These are phyloP conservation scores for Monosporascus sp. DNA, from an alignment of 2,329 filamentous ascomycete genomes.

Conservation along the genomic window DNA sequence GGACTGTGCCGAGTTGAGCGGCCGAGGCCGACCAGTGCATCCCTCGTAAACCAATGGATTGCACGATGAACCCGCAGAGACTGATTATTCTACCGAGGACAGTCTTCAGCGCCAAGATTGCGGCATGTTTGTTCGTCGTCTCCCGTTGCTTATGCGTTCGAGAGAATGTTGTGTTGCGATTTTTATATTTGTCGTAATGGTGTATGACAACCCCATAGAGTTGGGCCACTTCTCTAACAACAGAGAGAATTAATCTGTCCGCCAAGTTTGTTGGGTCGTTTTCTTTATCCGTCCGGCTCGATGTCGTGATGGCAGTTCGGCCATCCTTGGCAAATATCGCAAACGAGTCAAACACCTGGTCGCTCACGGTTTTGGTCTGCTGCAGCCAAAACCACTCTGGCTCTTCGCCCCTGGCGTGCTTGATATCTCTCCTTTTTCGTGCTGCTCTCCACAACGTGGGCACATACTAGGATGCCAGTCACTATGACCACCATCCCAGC, in stretches of 20 bases:
- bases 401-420: too few species aligned
- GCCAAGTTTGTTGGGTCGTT: too few species aligned
- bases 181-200: too few species aligned
- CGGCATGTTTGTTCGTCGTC: too few species aligned
- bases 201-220: too few species aligned
- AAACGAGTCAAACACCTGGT: constrained; percentile 24
- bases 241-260: too few species aligned
- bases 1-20: constrained; percentile 16
- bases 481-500: constrained; percentile 23
- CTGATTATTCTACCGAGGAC: constrained; percentile 13
- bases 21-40: constrained; percentile 23
- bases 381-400: constrained; percentile 27
- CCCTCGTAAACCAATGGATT: constrained; percentile 22
- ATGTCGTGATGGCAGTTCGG: constrained; percentile 4
- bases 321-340: constrained; percentile 13
- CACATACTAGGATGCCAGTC: constrained; percentile 24
- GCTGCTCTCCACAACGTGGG: constrained; percentile 26
- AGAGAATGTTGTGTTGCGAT: too few species aligned
- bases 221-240: too few species aligned
- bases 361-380: constrained; percentile 16
- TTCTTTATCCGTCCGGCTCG: too few species aligned
- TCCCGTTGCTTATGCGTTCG: too few species aligned
- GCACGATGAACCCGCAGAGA: constrained; percentile 21
- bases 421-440: too few species aligned
- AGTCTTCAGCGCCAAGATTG: too few species aligned